Evolutionary conservation across 1,284 basidiomycete genomes (phyloP), one percentile per base, ranked within the genome.

Genomic region (Cerioporus squamosus): DNA sequence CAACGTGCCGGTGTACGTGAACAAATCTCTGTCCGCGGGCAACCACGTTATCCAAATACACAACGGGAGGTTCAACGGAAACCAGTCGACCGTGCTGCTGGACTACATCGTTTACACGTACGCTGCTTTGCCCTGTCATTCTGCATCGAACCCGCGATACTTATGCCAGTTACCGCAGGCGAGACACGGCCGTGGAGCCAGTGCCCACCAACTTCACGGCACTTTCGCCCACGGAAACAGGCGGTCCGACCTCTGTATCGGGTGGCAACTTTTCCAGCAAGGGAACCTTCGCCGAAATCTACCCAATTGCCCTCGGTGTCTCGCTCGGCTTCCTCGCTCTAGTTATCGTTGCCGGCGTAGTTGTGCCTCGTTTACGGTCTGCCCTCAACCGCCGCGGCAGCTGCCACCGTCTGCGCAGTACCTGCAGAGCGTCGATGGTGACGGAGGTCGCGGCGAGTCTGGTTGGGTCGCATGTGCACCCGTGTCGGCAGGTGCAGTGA

Each of bases 1-100:
- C 59, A 54, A 67, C 55, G 66, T 71, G 12, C 60, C 65, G 14
- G 73, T 78, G 17, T 77, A 68, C 52, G 60, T 61, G 8, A 71
- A 65, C 51, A 39, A 44, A 6, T 52, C 64, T 8, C 48, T 70
- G 17, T 44, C 64, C 3, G 45, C 63, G 6, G 64, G 61, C 14
- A 8, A 38, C 14, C 68, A 71, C 48, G 57, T 56, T 4, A 62
- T 70, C 39, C 40, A 53, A 15, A 31, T 69, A 20, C 46, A 58
- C 33, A 67, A 65, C 56, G 67, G 66, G 6, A 24, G 15, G 20
- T 23, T 29, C n/a, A 53, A 55, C 15, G 57, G 51, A 7, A 23
- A 38, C 8, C 40, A 44, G 50, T 66, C 68, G 23, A 44, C 69
- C 36, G 49, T 65, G 2, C 44, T 70, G 8, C 53, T 72, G 9